Conservation (phyloP, 2,329 filamentous ascomycete species). For the Fusarium succisae region DNA sequence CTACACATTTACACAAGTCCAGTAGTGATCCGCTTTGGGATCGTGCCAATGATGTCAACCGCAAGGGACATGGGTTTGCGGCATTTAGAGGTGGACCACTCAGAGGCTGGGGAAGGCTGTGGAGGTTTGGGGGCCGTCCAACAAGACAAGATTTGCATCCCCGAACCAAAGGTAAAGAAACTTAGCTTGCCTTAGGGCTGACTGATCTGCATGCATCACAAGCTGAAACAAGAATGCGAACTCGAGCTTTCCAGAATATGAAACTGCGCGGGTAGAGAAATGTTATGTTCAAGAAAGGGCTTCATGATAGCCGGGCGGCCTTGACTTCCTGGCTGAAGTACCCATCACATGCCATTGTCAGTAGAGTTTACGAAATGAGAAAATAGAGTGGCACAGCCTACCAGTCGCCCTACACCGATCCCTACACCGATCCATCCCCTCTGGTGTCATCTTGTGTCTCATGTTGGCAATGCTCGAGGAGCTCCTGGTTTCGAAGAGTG, state of each 20-base stretch:
- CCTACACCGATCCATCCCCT: too few relatives aligned
- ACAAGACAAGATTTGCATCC: not conserved
- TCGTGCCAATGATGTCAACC: not conserved
- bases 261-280: too few relatives aligned
- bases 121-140: not conserved
- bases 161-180: not conserved
- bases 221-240: not conserved
- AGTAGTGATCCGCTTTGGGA: not conserved
- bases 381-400: not conserved
- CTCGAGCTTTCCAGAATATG: fast-evolving
- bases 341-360: too few relatives aligned
- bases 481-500: fast-evolving
- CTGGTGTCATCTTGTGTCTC: not conserved
- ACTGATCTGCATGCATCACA: not conserved
- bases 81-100: not conserved
- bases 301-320: fast-evolving
- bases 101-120: too few relatives aligned
- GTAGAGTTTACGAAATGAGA: not conserved
- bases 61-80: not conserved
- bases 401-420: too few relatives aligned
- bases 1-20: not conserved
- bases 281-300: not conserved
- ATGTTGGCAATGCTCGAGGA: not conserved
- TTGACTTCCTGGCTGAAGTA: too few relatives aligned
- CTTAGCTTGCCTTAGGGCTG: not conserved